Conservation (phyloP, 345 rosid species). For the Acer saccharum region DNA sequence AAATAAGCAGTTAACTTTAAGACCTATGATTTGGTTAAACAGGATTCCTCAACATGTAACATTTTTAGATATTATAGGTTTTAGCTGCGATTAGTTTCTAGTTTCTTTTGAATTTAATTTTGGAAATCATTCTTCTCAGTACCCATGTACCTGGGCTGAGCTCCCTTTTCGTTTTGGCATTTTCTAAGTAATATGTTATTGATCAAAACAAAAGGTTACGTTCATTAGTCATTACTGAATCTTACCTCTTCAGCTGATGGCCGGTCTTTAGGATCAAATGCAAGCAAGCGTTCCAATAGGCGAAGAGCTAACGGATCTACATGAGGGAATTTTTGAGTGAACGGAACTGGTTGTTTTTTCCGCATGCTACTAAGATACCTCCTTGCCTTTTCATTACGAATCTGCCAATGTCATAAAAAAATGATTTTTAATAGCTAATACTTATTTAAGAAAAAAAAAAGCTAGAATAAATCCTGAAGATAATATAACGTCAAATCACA, state of each 20-base stretch:
- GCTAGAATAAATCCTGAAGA: slow-evolving; percentile 3
- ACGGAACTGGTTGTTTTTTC: slow-evolving; percentile 79
- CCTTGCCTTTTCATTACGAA: slow-evolving; percentile 96
- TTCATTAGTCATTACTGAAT: neutral
- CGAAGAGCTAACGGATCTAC: slow-evolving; percentile 81
- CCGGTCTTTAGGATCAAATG: slow-evolving; percentile 99
- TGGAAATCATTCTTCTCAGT: neutral
- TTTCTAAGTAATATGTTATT: neutral
- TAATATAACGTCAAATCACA: slow-evolving; percentile 3
- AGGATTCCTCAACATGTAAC: neutral
- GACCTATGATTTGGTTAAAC: neutral
- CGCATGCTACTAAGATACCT: slow-evolving; percentile 96
- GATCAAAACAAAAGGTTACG: neutral
- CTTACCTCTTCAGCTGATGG: slow-evolving; percentile 84
- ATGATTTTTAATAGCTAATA: slow-evolving; percentile 6
- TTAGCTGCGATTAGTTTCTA: neutral
- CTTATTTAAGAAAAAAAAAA: neutral
- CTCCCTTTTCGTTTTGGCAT: neutral
- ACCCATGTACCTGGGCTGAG: neutral
- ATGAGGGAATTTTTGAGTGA: slow-evolving; percentile 79
- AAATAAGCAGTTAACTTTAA: neutral
- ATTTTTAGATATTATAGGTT: neutral
- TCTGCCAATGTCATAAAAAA: slow-evolving; percentile 47
- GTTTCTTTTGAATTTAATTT: neutral
- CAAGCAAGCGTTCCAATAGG: slow-evolving; percentile 74